Evolutionary conservation across 2,329 filamentous ascomycete genomes (phyloP), one percentile per base, ranked within the genome.

Genomic region (Neonectria coccinea): DNA sequence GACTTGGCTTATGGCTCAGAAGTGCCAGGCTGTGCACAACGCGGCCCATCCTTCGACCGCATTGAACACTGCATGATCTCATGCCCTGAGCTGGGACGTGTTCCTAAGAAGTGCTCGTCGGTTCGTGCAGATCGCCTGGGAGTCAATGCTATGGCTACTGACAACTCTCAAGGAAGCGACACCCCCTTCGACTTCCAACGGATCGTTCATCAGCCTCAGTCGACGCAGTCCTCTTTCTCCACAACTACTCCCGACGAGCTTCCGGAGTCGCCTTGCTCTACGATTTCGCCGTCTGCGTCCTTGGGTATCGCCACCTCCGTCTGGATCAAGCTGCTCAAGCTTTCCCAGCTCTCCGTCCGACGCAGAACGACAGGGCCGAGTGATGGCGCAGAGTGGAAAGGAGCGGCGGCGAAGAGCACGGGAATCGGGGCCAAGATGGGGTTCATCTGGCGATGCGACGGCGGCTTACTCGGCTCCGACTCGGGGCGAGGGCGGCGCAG

Each of bases 331-430:
- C 22, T 62, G 64, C 41, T 67, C 72, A 16, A 63, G 53, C 16
- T 69, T 70, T 6, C 60, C 64, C 54, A 57, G 53, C 27, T 66
- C 67, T 22, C 33, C 70, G 6, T 47, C 56, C 4, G 60, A 64
- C 27, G 45, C 59, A 16, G 29, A 51, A 22, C 9, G 16, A 5
- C 41, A 29, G 18, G 48, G 29, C 29, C 63, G 61, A 33, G 64
- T 64, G 3, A 67, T 31, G 36, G 63, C 70, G 22, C 70, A 64
- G 53, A 70, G 73, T 31, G 72, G 75, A 20, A 75, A 70, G 59
- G 71, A 76, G 54, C 70, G 78, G 27, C 73, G 78, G 55, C 68
- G 74, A 33, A 71, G 67, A 54, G 77, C 76, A 31, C 73, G 75
- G 25, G 75, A 77, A 18, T 73, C 75, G 31, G 71, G 65, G 7